Base-by-base conservation (phyloP, 805 yeast genomes). In the Candida sithepensis region DNA sequence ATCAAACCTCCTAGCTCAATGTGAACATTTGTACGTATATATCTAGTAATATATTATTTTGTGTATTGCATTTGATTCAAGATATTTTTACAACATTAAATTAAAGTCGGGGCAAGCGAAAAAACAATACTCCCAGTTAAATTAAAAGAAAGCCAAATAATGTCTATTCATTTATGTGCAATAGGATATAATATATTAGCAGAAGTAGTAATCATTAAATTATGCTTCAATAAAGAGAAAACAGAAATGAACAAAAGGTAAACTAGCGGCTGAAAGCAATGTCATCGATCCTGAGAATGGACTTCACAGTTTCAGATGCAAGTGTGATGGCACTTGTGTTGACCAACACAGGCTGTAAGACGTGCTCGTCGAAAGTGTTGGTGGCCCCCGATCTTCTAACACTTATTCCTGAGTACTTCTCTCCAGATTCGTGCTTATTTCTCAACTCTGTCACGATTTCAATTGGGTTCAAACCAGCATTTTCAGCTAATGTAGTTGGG, bases 231-330 rank as follows among this genome's bases (percentile, higher is more conserved):
- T 5, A 7, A 30, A 30, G 14, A 30, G 14, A n/a, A 30, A 30
- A 30, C 4, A 12, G 16, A 6, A 30, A 12, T 10, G 34, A 9
- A 30, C 8, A 30, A 36, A n/a, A 36, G 21, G 19, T 22, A 8
- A 28, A 33, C 16, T 73, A 87, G 66, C 96, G 81, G 68, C 95
- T 84, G 66, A 94, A 88, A 37, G 96, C 87, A 60, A 94, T 95
- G 68, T 95, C 99, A 69, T 94, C 99, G 61, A 94, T 94, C 70
- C 99, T 85, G 67, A 94, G 76, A 55, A 94, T 90, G 40, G 96
- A 86, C 72, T 94, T 95, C 49, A 92, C 98, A 56, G 96, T 87
- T 73, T 94, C 99, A 19, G 97, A 85, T 28, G 98, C 97, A 58
- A 94, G 78, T 13, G 96, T 83, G 48, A 94, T 84, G 43, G 98